Conservation (phyloP, 208 protist genomes). For the Crithidia thermophila region DNA sequence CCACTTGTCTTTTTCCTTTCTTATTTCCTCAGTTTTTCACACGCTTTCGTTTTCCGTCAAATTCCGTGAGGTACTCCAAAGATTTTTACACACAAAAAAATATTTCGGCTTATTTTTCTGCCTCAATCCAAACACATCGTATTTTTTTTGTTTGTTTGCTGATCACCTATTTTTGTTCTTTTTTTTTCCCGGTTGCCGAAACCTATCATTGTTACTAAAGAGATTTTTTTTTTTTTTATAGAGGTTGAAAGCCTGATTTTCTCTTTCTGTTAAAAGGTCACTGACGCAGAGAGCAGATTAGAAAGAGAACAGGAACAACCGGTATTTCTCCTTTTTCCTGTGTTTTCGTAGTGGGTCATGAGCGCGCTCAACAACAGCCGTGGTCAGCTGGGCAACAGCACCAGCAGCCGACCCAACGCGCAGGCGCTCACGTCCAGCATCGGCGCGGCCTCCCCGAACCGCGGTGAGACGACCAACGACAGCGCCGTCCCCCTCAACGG, state of each 20-base stretch:
- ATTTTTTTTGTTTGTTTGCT: constrained; percentile 25
- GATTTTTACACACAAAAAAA: too few species aligned
- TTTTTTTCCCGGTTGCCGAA: too few species aligned
- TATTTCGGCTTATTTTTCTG: too few species aligned
- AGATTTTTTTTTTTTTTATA: constrained; percentile 10
- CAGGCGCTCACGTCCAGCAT: constrained; percentile 5
- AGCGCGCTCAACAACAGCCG: constrained; percentile 28
- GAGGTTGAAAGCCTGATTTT: too few species aligned
- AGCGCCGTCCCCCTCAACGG: constrained; percentile 21
- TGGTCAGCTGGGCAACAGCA: constrained; percentile 15
- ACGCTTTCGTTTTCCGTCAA: neutral
- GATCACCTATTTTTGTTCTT: neutral
- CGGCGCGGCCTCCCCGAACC: constrained; percentile 3
- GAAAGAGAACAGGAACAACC: too few species aligned
- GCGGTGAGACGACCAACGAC: constrained; percentile 8
- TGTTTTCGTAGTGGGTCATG: too few species aligned
- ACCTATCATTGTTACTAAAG: too few species aligned
- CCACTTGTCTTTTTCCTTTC: constrained; percentile 9
- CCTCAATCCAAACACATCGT: constrained; percentile 6
- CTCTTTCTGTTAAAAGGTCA: too few species aligned
- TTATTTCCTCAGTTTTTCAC: neutral
- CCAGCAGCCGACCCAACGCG: neutral
- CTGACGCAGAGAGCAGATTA: too few species aligned
- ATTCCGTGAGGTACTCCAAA: too few species aligned
- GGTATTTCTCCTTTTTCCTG: too few species aligned